Base-by-base conservation (phyloP, 2,329 filamentous ascomycete genomes). In the Cylindrodendrum hubeiense region DNA sequence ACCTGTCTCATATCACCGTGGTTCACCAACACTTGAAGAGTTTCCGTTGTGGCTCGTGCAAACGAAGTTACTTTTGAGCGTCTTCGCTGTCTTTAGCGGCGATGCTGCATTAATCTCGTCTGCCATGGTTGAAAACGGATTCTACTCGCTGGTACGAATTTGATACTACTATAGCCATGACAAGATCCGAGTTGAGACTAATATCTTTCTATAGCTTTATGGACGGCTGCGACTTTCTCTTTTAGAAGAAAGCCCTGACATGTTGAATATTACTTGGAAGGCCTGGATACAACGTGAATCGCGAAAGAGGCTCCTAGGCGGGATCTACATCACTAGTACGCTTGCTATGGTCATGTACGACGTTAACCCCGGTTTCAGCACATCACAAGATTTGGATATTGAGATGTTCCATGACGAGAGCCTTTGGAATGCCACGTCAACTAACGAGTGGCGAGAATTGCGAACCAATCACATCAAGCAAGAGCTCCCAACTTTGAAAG, bases 21-120 rank as follows among this genome's bases (percentile, higher is more conserved):
- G 43, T 7, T 21, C 43, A 17, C 21, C 43, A 17, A 13, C 43
- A 24, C 28, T 63, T 26, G 47, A 66, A 8, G 59, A 61, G 3
- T 68, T 58, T 22, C 44, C 50, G 3, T 47, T 68, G 17, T 68
- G 67, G 67, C 43, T 56, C 5, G 65, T 37, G 3, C 67, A 69
- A 37, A 17, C 67, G 5, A 65, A 24, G 34, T 3, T 65, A 10
- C 57, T 69, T n/a, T 51, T 67, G 17, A 60, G 51, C 9, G 63
- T 65, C 43, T 69, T 62, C 19, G 54, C 67, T 7, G 15, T 69
- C 2, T 55, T 69, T 54, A 63, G 67, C 24, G 67, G 67, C 2
- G 65, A 69, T 9, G 49, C 34, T 1, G 46, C 63, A 15, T 28
- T 68, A 2, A 26, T 60, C 10, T 65, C 21, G 5, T 22, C 19